These are phyloP conservation scores for Papiliotrema flavescens DNA, from an alignment of 1,284 basidiomycete species.

Conservation along the genomic window DNA sequence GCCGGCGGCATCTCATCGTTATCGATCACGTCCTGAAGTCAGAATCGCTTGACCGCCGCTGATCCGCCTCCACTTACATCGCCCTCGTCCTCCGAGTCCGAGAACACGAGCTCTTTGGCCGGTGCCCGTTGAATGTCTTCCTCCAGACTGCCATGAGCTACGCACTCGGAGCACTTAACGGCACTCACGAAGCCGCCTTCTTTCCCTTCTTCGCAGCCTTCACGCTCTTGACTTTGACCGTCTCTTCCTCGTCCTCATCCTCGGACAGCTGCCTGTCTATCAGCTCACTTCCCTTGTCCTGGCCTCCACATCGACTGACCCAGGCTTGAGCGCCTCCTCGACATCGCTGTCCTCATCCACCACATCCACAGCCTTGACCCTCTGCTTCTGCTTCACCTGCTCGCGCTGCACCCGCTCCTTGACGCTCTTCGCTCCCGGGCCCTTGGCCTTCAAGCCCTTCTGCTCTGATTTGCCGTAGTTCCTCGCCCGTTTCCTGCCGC, in stretches of 20 bases:
- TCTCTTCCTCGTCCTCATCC: constrained; percentile 52
- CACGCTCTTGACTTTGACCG: constrained; percentile 36
- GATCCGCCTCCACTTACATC: constrained; percentile 16
- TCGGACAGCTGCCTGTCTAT: constrained; percentile 37
- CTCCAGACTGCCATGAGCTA: constrained; percentile 7
- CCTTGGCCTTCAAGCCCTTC: constrained; percentile 16
- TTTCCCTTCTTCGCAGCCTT: constrained; percentile 40
- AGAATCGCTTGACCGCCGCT: background rate
- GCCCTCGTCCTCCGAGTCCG: constrained; percentile 57
- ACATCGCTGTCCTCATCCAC: constrained; percentile 43
- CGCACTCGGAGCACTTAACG: too few relatives aligned
- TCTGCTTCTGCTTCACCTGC: constrained; percentile 5
- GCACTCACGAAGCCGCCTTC: background rate
- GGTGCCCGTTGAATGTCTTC: constrained; percentile 53
- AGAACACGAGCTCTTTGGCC: constrained; percentile 62
- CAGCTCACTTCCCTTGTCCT: background rate
- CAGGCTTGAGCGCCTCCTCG: constrained; percentile 41
- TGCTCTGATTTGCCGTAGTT: constrained; percentile 7
- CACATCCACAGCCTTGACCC: constrained; percentile 36
- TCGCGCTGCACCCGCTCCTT: constrained; percentile 9
- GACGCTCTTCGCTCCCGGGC: background rate
- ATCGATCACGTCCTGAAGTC: constrained; percentile 31
- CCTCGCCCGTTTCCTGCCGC: constrained; percentile 34
- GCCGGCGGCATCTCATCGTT: constrained; percentile 42
- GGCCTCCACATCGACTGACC: constrained; percentile 22